Conservation (phyloP, 23 red algal species). For the Gracilaria domingensis region DNA sequence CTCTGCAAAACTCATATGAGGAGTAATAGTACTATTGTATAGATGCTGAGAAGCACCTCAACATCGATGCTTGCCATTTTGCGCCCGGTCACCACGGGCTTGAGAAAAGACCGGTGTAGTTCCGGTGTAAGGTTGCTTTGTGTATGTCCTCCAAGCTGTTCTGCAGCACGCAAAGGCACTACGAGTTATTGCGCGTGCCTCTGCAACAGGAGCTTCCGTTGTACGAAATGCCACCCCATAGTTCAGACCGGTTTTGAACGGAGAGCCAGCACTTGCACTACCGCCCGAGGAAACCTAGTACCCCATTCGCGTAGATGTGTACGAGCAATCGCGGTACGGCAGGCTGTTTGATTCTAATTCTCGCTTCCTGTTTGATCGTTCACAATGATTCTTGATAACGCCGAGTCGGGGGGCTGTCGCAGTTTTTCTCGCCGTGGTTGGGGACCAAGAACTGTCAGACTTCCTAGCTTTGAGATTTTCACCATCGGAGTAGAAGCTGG, state of each 20-base stretch:
- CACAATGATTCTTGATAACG: not conserved
- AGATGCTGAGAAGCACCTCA: not conserved
- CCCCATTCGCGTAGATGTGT: slow-evolving; percentile 18
- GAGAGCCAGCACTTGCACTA: not conserved
- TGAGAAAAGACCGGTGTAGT: not conserved
- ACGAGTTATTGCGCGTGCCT: not conserved
- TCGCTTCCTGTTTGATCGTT: not conserved
- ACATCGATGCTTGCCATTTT: not conserved
- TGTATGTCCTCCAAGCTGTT: slow-evolving; percentile 18
- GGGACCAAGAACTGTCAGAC: not conserved
- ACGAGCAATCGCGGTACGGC: slow-evolving; percentile 14
- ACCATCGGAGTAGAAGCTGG: slow-evolving; percentile 26
- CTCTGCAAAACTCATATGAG: not conserved
- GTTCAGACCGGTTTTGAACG: slow-evolving; percentile 15
- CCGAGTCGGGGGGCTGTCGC: not conserved
- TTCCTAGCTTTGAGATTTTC: slow-evolving; percentile 22
- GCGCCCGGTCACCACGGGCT: not conserved
- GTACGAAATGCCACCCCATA: not conserved
- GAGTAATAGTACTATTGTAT: slow-evolving; percentile 35
- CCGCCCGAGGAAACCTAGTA: not conserved
- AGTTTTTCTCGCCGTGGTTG: slow-evolving; percentile 31
- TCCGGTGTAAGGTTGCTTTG: slow-evolving; percentile 13
- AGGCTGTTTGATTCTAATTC: not conserved
- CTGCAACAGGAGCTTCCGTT: not conserved
- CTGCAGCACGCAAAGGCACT: not conserved